Conservation (phyloP, 139 green algal genomes). For the Picochlorum sp. region DNA sequence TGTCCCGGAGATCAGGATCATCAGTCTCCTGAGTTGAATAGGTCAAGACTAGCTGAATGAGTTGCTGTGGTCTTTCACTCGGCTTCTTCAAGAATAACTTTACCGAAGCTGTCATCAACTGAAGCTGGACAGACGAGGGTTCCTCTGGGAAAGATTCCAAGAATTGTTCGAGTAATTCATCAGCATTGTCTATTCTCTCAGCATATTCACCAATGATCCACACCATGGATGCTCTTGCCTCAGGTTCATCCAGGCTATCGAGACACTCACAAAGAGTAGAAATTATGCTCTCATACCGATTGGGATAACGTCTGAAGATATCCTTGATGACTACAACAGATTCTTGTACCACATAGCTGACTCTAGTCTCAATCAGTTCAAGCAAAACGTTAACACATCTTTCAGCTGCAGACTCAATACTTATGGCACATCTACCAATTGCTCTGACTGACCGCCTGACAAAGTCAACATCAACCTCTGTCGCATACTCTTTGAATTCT, state of each 20-base stretch:
- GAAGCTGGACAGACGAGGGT: conserved; percentile 82
- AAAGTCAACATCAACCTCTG: conserved; percentile 99
- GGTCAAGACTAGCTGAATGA: conserved; percentile 88
- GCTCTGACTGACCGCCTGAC: conserved; percentile 84
- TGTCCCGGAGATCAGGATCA: conserved; percentile 94
- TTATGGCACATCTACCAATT: conserved; percentile 89
- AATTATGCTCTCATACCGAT: conserved; percentile 94
- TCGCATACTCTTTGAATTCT: conserved; percentile 98
- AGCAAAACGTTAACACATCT: conserved; percentile 93
- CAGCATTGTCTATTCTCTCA: conserved; percentile 96
- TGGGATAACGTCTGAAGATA: conserved; percentile 87
- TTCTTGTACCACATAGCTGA: conserved; percentile 98
- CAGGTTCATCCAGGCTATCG: conserved; percentile 93
- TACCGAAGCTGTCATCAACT: conserved; percentile 94
- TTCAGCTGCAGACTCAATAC: conserved; percentile 76
- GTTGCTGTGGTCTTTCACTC: conserved; percentile 70
- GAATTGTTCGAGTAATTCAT: conserved; percentile 94
- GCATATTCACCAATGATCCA: conserved; percentile 99
- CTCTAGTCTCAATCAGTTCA: conserved; percentile 90
- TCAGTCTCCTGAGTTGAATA: conserved; percentile 89
- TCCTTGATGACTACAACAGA: conserved; percentile 96
- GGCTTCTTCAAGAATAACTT: conserved; percentile 98
- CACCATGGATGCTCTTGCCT: conserved; percentile 86
- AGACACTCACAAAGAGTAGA: conserved; percentile 87
- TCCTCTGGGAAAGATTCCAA: conserved; percentile 97